Evolutionary conservation across 495 filamentous ascomycete species (phyloP).

Genomic region (Parathielavia appendiculata): DNA sequence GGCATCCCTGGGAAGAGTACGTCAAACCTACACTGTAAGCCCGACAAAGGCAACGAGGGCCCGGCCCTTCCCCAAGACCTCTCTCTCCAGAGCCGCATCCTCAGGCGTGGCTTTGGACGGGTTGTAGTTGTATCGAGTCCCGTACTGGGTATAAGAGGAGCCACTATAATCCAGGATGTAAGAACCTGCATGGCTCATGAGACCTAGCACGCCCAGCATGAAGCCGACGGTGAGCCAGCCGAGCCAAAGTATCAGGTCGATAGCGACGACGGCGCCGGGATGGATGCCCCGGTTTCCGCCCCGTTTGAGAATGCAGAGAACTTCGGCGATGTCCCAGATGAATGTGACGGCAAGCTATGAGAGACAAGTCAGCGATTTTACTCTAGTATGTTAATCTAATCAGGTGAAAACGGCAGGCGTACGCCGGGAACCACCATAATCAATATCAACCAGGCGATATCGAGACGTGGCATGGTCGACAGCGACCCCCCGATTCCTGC

Average conservation of each 20-base stretch:
- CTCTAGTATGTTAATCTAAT: too few species aligned
- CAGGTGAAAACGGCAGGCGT: not conserved
- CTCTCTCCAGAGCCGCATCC: not conserved
- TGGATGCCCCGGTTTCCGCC: constrained; percentile 23
- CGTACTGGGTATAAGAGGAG: not conserved
- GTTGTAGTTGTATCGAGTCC: not conserved
- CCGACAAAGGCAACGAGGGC: not conserved
- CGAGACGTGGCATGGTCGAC: not conserved
- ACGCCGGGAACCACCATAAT: constrained; percentile 7
- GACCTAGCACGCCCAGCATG: not conserved
- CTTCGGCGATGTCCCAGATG: constrained; percentile 21
- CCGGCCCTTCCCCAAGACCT: not conserved
- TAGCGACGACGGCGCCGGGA: constrained; percentile 23
- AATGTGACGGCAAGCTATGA: constrained; percentile 1
- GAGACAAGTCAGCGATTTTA: not conserved
- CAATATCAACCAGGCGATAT: not conserved
- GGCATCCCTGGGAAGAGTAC: too few species aligned
- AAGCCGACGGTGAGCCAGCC: constrained; percentile 13
- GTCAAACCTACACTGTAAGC: constrained; percentile 5
- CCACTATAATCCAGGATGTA: constrained; percentile 1
- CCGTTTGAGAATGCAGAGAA: constrained; percentile 13
- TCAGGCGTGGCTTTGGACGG: not conserved
- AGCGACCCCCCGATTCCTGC: constrained; percentile 1
- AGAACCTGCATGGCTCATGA: too few species aligned
- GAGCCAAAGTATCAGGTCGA: constrained; percentile 24